Percentiles rank a stretch among this genome's conserved stretches.
phyloP scores from a whole-genome alignment of 495 filamentous ascomycete species.

The Oleoguttula mirabilis region DNA sequence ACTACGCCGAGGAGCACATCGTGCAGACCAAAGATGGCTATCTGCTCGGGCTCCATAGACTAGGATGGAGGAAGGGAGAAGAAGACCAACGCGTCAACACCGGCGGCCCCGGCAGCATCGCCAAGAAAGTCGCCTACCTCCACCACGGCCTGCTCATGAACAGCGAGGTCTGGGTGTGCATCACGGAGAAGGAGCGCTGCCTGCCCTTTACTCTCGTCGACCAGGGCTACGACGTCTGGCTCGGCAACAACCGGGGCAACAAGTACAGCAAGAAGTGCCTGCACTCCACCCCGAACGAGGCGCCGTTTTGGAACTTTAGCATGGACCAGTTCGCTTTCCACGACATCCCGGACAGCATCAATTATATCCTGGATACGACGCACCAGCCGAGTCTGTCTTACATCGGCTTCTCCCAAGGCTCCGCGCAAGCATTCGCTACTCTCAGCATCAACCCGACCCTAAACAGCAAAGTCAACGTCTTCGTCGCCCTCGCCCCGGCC shows the following conservation, averaged over 20 bases:
- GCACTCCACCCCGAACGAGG: slow-evolving; percentile 55
- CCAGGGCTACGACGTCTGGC: slow-evolving; percentile 91
- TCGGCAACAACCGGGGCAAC: slow-evolving; percentile 95
- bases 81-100: slow-evolving; percentile 70
- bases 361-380: slow-evolving; percentile 79
- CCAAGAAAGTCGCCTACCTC: slow-evolving; percentile 83
- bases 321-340: slow-evolving; percentile 97
- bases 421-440: slow-evolving; percentile 90
- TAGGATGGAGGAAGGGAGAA: slow-evolving; percentile 71
- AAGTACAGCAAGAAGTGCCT: slow-evolving; percentile 96
- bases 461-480: slow-evolving; percentile 89
- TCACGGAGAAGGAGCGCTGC: slow-evolving; percentile 73
- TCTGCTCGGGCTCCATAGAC: slow-evolving; percentile 76
- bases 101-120: slow-evolving; percentile 48
- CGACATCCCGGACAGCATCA: slow-evolving; percentile 89
- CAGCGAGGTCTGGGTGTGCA: slow-evolving; percentile 94
- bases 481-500: slow-evolving; percentile 92
- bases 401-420: slow-evolving; percentile 93
- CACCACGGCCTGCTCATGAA: slow-evolving; percentile 98
- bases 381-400: slow-evolving; percentile 78
- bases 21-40: slow-evolving; percentile 92
- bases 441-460: slow-evolving; percentile 86
- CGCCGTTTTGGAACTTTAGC: slow-evolving; percentile 88
- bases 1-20: slow-evolving; percentile 89
- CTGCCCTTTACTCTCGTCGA: slow-evolving; percentile 86